Conservation (phyloP, 371 early-diverging fungal species). For the Syncephalis plumigaleata region DNA sequence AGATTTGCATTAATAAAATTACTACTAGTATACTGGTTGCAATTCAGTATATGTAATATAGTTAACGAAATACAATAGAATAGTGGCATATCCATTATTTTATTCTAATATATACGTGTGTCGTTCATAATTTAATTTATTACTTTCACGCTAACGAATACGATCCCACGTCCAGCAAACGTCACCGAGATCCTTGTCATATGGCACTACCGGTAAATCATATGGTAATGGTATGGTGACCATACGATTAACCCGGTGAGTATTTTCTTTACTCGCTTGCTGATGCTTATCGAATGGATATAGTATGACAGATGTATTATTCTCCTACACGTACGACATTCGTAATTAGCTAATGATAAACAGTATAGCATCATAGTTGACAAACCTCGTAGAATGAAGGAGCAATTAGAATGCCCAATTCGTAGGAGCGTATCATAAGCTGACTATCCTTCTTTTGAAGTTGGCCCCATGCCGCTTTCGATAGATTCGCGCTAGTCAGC, state of each 20-base stretch:
- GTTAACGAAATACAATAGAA: too few species aligned
- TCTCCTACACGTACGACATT: background rate
- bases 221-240: constrained; percentile 29
- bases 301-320: background rate
- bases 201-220: constrained; percentile 31
- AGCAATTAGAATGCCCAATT: constrained; percentile 30
- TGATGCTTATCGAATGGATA: background rate
- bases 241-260: too few species aligned
- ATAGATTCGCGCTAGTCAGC: constrained; percentile 31
- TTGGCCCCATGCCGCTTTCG: constrained; percentile 22
- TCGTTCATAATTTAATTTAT: too few species aligned
- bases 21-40: too few species aligned
- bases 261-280: too few species aligned
- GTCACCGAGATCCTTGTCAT: constrained; percentile 9
- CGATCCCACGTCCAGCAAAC: constrained; percentile 9
- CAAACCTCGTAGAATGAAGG: constrained; percentile 25
- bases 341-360: background rate
- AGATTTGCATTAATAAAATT: too few species aligned
- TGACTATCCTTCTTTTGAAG: constrained; percentile 23
- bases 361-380: background rate
- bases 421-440: constrained; percentile 31
- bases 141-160: too few species aligned
- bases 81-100: too few species aligned
- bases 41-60: too few species aligned
- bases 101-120: too few species aligned